A percentile compares a stretch with the other conserved stretches of the same genome.
phyloP scores from a whole-genome alignment of 2,329 filamentous ascomycete genomes.

The Neopestalotiopsis rosae region DNA sequence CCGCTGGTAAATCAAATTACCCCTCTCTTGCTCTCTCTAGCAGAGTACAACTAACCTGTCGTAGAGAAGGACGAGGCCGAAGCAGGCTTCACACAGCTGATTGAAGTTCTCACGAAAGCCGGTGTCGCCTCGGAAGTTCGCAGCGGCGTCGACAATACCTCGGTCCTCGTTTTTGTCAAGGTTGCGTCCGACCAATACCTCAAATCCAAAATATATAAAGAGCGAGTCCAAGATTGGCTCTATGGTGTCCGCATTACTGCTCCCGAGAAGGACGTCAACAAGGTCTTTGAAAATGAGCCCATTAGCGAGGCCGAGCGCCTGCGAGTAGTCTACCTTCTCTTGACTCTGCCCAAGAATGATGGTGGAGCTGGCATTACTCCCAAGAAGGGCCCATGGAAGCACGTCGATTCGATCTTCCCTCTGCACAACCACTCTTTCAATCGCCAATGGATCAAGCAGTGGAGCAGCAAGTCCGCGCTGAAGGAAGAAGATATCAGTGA shows the following conservation, averaged over 20 bases:
- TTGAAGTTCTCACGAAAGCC: slow-evolving; percentile 75
- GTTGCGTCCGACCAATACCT: slow-evolving; percentile 78
- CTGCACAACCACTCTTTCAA: slow-evolving; percentile 81
- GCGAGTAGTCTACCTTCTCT: slow-evolving; percentile 84
- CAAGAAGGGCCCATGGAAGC: slow-evolving; percentile 71
- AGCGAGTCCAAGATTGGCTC: slow-evolving; percentile 91
- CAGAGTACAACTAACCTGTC: neutral
- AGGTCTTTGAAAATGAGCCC: slow-evolving; percentile 73
- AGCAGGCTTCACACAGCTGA: slow-evolving; percentile 77
- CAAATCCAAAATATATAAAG: slow-evolving; percentile 81
- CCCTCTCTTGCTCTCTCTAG: neutral
- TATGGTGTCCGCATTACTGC: slow-evolving; percentile 82
- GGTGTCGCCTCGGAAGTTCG: slow-evolving; percentile 91
- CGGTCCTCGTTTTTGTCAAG: slow-evolving; percentile 83
- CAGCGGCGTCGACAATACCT: slow-evolving; percentile 70
- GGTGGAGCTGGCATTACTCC: slow-evolving; percentile 82
- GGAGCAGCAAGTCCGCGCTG: slow-evolving; percentile 74
- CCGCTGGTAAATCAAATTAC: slow-evolving; percentile 57
- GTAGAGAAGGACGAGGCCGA: slow-evolving; percentile 73
- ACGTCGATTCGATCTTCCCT: slow-evolving; percentile 77
- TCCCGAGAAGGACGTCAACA: slow-evolving; percentile 73
- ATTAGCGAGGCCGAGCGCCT: slow-evolving; percentile 88
- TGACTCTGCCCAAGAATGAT: slow-evolving; percentile 74
- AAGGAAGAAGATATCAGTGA: slow-evolving; percentile 71
- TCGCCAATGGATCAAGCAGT: slow-evolving; percentile 74